Percentiles rank a stretch among this genome's conserved stretches.
Conservation (phyloP, 2,329 filamentous ascomycete species). For the Fusarium floridanum region DNA sequence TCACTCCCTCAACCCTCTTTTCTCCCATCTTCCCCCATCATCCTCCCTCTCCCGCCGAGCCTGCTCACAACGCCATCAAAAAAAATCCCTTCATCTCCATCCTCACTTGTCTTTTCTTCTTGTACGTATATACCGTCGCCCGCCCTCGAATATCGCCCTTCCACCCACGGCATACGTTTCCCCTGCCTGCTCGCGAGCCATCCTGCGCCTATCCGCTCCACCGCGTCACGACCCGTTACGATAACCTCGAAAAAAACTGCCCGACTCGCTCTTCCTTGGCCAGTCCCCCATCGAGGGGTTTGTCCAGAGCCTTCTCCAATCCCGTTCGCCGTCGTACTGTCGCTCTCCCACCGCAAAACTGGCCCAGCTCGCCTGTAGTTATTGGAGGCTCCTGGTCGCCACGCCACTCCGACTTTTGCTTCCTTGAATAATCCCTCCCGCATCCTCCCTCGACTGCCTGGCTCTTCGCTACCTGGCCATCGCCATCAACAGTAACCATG, state of each 20-base stretch:
- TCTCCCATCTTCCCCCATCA: conserved; percentile 37
- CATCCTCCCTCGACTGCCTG: conserved; percentile 26
- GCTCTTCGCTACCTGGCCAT: conserved; percentile 25
- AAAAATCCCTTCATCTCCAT: conserved; percentile 35
- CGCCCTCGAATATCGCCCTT: conserved; percentile 28
- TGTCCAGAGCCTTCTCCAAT: conserved; percentile 31
- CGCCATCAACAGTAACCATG: conserved; percentile 72
- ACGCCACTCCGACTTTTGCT: conserved; percentile 39
- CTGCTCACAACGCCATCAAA: conserved; percentile 36
- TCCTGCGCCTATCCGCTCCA: conserved; percentile 40
- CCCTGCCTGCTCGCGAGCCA: conserved; percentile 33
- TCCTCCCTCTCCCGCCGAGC: conserved; percentile 22
- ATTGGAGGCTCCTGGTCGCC: conserved; percentile 36
- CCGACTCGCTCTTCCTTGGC: conserved; percentile 36
- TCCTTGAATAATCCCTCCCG: conserved; percentile 42
- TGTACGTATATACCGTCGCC: conserved; percentile 29
- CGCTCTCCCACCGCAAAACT: conserved; percentile 23
- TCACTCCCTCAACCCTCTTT: conserved; percentile 35
- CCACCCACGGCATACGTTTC: conserved; percentile 15
- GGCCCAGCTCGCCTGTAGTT: conserved; percentile 27
- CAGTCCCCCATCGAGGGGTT: conserved; percentile 44
- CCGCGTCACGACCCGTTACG: conserved; percentile 44
- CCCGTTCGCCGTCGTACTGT: conserved; percentile 18
- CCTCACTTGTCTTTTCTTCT: conserved; percentile 25
- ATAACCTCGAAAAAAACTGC: conserved; percentile 38